Conservation (phyloP, 129 eudicot genomes). For the Pittosporum tobira region DNA sequence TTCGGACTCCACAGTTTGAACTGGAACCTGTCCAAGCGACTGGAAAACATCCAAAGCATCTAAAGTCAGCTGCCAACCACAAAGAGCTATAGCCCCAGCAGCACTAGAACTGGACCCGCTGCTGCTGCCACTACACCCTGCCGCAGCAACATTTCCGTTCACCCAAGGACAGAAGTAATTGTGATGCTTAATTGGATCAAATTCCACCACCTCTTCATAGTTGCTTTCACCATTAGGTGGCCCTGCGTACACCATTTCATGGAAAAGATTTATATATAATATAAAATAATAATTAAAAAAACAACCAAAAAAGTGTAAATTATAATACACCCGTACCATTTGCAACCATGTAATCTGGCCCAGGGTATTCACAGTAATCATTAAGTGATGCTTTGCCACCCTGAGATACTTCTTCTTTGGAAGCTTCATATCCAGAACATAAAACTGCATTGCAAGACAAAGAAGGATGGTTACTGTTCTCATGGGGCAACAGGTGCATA, state of each 20-base stretch:
- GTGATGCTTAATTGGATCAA: constrained; percentile 85
- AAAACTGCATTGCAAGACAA: constrained; percentile 85
- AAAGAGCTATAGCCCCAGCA: constrained; percentile 56
- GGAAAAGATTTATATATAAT: too few species aligned
- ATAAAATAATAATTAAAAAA: not conserved
- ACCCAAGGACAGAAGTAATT: constrained; percentile 90
- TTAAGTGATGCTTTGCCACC: constrained; percentile 48
- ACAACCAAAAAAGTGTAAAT: too few species aligned
- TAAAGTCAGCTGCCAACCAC: constrained; percentile 91
- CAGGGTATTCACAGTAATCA: constrained; percentile 55
- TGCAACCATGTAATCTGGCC: constrained; percentile 38
- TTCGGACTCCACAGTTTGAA: constrained; percentile 73
- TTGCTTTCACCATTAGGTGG: too few species aligned
- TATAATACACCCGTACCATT: constrained; percentile 48
- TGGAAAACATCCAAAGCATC: constrained; percentile 89
- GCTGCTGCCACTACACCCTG: constrained; percentile 57
- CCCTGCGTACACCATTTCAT: too few species aligned
- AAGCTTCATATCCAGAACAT: constrained; percentile 65
- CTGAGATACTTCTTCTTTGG: constrained; percentile 83
- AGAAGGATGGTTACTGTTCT: constrained; percentile 67
- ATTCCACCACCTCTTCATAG: constrained; percentile 67
- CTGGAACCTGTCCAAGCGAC: constrained; percentile 59
- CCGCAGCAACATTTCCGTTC: constrained; percentile 91
- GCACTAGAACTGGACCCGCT: constrained; percentile 55
- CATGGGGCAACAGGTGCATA: constrained; percentile 38